Conservation (phyloP, 257 asterid genomes). For the Solanum lycopersicoides region DNA sequence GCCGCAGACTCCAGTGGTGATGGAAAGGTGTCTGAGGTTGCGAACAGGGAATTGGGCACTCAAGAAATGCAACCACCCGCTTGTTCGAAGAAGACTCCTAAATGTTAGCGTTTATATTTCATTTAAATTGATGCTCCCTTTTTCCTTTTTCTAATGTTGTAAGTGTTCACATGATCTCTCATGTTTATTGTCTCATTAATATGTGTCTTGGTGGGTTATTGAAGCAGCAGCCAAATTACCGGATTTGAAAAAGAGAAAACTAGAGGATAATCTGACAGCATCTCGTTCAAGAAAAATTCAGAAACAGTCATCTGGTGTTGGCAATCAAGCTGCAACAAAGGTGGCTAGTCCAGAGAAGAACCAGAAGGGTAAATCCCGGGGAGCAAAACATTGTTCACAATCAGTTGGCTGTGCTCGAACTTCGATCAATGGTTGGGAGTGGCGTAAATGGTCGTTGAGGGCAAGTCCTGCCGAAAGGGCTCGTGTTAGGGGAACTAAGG, state of each 20-base stretch:
- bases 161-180: background rate
- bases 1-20: conserved; percentile 9
- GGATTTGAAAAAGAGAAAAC: conserved; percentile 45
- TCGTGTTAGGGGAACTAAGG: conserved; percentile 49
- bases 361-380: conserved; percentile 28
- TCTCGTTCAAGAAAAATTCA: conserved; percentile 35
- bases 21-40: conserved; percentile 23
- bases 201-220: conserved; percentile 2
- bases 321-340: conserved; percentile 32
- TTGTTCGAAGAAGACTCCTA: conserved; percentile 25
- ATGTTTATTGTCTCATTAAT: background rate
- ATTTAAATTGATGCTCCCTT: background rate
- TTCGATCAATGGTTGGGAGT: conserved; percentile 90
- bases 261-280: conserved; percentile 30
- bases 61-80: conserved; percentile 18
- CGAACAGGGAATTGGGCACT: conserved; percentile 13
- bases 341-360: conserved; percentile 18
- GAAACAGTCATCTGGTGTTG: conserved; percentile 32
- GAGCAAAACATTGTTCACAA: conserved; percentile 34
- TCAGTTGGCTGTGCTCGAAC: conserved; percentile 93
- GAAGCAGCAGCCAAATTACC: conserved; percentile 38
- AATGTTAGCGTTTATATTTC: conserved; percentile 31
- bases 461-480: conserved; percentile 82
- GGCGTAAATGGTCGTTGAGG: conserved; percentile 85
- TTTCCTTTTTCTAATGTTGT: background rate